These are phyloP conservation scores for Colletotrichum caudatum DNA, from an alignment of 2,329 filamentous ascomycete genomes.

Conservation along the genomic window DNA sequence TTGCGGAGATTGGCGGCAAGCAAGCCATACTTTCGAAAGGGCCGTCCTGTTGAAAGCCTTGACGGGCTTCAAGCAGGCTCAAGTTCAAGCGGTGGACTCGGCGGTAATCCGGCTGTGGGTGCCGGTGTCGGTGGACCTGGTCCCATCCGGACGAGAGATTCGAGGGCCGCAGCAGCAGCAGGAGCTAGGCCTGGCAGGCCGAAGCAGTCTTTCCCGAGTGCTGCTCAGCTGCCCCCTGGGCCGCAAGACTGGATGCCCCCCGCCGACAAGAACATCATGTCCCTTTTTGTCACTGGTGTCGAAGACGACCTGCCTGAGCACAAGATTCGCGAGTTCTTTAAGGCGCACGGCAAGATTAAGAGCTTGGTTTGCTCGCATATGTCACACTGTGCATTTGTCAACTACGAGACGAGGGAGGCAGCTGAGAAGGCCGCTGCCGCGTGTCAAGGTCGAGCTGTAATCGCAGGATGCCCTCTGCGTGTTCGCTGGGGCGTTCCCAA, in stretches of 20 bases:
- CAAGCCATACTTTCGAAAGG: slow-evolving; percentile 95
- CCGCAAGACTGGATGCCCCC: slow-evolving; percentile 90
- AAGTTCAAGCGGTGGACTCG: slow-evolving; percentile 44
- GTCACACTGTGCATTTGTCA: slow-evolving; percentile 96
- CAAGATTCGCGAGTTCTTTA: slow-evolving; percentile 91
- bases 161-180: slow-evolving; percentile 62
- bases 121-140: slow-evolving; percentile 74
- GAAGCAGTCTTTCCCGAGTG: slow-evolving; percentile 73
- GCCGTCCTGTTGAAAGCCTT: slow-evolving; percentile 76
- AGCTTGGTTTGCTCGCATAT: slow-evolving; percentile 96
- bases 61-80: slow-evolving; percentile 46
- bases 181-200: slow-evolving; percentile 64
- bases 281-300: slow-evolving; percentile 92
- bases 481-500: slow-evolving; percentile 95
- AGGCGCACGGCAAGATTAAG: slow-evolving; percentile 87
- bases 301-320: slow-evolving; percentile 96
- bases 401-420: slow-evolving; percentile 85
- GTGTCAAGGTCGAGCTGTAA: slow-evolving; percentile 88
- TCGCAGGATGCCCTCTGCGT: slow-evolving; percentile 89
- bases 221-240: slow-evolving; percentile 80
- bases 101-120: slow-evolving; percentile 63
- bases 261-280: slow-evolving; percentile 86
- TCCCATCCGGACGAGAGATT: slow-evolving; percentile 82
- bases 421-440: slow-evolving; percentile 88
- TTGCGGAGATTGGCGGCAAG: slow-evolving; percentile 87